These are phyloP conservation scores for Vitis labrusca DNA, from an alignment of 164 flowering plant species.

Conservation along the genomic window DNA sequence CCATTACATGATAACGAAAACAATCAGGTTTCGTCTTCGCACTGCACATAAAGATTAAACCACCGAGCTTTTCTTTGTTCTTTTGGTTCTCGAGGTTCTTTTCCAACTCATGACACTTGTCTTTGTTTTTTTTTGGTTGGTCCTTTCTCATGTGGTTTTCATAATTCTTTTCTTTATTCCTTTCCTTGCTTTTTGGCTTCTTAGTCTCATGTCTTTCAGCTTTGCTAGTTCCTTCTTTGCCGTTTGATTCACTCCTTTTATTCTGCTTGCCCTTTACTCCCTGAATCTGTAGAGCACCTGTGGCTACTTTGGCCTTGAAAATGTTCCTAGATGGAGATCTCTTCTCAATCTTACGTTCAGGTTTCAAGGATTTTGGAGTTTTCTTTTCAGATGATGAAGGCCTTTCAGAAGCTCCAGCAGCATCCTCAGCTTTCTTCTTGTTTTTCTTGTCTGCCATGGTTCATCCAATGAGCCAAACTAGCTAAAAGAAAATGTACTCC, in stretches of 20 bases:
- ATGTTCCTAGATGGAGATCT: constrained; percentile 14
- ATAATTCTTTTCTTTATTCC: neutral
- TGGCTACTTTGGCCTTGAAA: constrained; percentile 12
- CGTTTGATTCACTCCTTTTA: constrained; percentile 9
- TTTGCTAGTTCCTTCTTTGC: constrained; percentile 7
- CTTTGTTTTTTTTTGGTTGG: constrained; percentile 10
- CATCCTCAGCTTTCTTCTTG: constrained; percentile 11
- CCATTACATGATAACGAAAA: constrained; percentile 65
- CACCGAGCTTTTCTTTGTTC: constrained; percentile 47
- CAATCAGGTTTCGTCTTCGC: constrained; percentile 77
- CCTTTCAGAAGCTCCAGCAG: constrained; percentile 10
- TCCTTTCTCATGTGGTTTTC: neutral
- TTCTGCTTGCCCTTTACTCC: constrained; percentile 8
- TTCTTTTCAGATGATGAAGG: constrained; percentile 20
- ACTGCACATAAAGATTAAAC: constrained; percentile 78
- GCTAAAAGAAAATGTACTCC: neutral
- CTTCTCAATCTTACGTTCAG: constrained; percentile 29
- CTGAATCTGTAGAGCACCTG: constrained; percentile 1
- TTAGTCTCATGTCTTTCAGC: constrained; percentile 12
- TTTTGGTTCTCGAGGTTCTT: constrained; percentile 18
- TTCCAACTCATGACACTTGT: constrained; percentile 7
- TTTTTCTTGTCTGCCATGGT: constrained; percentile 13
- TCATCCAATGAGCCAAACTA: neutral
- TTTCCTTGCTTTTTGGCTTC: constrained; percentile 6
- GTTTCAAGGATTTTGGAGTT: constrained; percentile 35